Percentiles rank a stretch among this genome's conserved stretches.
Evolutionary conservation across 2,329 filamentous ascomycete species (phyloP).

Genomic region (Fonsecaea multimorphosa): DNA sequence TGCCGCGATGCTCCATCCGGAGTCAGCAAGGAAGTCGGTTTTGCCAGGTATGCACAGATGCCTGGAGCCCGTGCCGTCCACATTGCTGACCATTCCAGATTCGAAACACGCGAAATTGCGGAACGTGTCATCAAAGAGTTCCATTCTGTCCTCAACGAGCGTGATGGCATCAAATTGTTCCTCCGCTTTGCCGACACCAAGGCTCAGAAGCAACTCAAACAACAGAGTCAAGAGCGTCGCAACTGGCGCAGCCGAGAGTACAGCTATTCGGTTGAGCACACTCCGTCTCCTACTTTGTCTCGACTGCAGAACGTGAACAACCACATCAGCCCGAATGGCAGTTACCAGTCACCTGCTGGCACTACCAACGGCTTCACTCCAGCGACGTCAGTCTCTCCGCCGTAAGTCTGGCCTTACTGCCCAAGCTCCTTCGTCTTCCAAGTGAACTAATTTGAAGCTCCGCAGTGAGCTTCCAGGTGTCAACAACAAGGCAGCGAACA

Average conservation of each 20-base stretch:
- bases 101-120: constrained; percentile 86
- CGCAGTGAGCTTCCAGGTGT: constrained; percentile 46
- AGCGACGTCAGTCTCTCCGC: constrained; percentile 56
- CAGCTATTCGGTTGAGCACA: constrained; percentile 63
- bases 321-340: constrained; percentile 52
- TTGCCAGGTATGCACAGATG: constrained; percentile 73
- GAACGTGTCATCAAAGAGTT: constrained; percentile 87
- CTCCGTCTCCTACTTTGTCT: constrained; percentile 52
- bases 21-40: constrained; percentile 94
- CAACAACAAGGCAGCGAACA: constrained; percentile 46
- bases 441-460: constrained; percentile 41
- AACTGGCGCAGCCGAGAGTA: constrained; percentile 97
- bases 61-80: constrained; percentile 12
- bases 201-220: constrained; percentile 94
- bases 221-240: constrained; percentile 90
- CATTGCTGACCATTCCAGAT: constrained; percentile 61
- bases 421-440: background rate
- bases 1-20: constrained; percentile 84
- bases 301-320: constrained; percentile 49
- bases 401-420: constrained; percentile 46
- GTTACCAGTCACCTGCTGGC: constrained; percentile 52
- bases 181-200: constrained; percentile 97
- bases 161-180: constrained; percentile 83
- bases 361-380: constrained; percentile 53
- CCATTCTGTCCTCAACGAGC: constrained; percentile 77